Percentiles rank a stretch among this genome's conserved stretches.
These are phyloP conservation scores for Pyropia haitanensis DNA, from an alignment of 23 red algal genomes.

Conservation along the genomic window DNA sequence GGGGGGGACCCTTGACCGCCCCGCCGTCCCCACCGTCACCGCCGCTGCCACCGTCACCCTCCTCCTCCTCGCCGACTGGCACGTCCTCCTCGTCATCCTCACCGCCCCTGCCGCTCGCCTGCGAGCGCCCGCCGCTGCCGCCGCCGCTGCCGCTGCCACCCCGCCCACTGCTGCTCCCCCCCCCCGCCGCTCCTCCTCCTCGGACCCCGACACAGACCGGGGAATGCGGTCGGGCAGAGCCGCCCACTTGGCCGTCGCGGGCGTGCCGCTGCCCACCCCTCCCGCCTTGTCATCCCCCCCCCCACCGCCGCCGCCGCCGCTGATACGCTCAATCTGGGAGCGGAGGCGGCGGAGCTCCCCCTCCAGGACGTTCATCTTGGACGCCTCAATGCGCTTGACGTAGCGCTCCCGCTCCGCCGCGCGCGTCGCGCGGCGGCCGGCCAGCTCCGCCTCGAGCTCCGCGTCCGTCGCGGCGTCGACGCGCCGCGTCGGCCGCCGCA, in stretches of 20 bases:
- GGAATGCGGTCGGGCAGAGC: slow-evolving; percentile 10
- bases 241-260: slow-evolving; percentile 39
- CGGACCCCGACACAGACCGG: too few species aligned
- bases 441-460: slow-evolving; percentile 55
- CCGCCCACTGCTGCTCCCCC: background rate
- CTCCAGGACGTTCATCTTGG: slow-evolving; percentile 42
- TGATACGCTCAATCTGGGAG: slow-evolving; percentile 35
- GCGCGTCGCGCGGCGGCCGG: slow-evolving; percentile 10
- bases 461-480: slow-evolving; percentile 27
- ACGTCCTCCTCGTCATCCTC: background rate
- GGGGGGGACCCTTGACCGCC: background rate
- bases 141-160: background rate
- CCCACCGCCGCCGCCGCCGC: slow-evolving; percentile 1
- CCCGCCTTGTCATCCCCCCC: background rate
- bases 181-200: background rate
- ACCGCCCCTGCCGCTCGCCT: background rate
- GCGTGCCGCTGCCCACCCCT: slow-evolving; percentile 15
- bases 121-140: background rate
- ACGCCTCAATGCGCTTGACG: slow-evolving; percentile 21
- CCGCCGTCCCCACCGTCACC: too few species aligned
- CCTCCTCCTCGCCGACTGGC: background rate
- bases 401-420: slow-evolving; percentile 45
- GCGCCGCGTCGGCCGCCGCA: background rate
- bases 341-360: slow-evolving; percentile 35
- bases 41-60: background rate